Percentiles rank a stretch among this genome's conserved stretches.
Evolutionary conservation across 768 basidiomycete species (phyloP).

Genomic region (Hericium rajendrae): DNA sequence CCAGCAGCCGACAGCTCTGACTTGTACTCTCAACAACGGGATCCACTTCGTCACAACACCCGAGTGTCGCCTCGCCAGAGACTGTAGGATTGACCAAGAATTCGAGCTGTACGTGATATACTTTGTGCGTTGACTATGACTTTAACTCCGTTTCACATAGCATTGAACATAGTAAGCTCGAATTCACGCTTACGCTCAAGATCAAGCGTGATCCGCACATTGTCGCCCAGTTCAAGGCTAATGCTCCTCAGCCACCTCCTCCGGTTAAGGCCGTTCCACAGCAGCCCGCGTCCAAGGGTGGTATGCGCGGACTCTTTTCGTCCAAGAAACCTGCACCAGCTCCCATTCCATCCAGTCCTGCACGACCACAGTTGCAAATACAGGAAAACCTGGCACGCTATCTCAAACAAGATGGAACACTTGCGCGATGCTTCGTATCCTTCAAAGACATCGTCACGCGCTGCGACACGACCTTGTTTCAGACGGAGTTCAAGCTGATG

Average conservation of each 20-base stretch:
- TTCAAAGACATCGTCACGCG: constrained; percentile 80
- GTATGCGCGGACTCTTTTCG: constrained; percentile 68
- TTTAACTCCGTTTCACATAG: constrained; percentile 26
- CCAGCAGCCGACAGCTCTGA: constrained; percentile 58
- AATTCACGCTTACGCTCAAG: constrained; percentile 87
- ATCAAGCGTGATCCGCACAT: constrained; percentile 83
- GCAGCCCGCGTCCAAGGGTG: constrained; percentile 43
- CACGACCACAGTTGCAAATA: constrained; percentile 30
- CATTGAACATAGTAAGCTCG: constrained; percentile 89
- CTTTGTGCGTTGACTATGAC: not conserved
- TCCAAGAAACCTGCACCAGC: constrained; percentile 50
- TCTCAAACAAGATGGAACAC: constrained; percentile 76
- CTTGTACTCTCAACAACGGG: constrained; percentile 90
- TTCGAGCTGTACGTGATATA: constrained; percentile 68
- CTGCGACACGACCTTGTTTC: constrained; percentile 80
- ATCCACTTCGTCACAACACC: constrained; percentile 94
- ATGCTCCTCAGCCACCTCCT: constrained; percentile 37
- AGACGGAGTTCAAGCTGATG: constrained; percentile 74
- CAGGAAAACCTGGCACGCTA: constrained; percentile 76
- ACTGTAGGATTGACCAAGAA: constrained; percentile 73
- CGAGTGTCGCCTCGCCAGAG: constrained; percentile 48
- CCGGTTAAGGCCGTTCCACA: constrained; percentile 25
- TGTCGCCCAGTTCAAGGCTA: constrained; percentile 61
- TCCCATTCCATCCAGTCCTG: constrained; percentile 9
- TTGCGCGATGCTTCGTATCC: constrained; percentile 79